phyloP scores from a whole-genome alignment of 2,329 filamentous ascomycete genomes.

The Aspergillus pseudonomiae region DNA sequence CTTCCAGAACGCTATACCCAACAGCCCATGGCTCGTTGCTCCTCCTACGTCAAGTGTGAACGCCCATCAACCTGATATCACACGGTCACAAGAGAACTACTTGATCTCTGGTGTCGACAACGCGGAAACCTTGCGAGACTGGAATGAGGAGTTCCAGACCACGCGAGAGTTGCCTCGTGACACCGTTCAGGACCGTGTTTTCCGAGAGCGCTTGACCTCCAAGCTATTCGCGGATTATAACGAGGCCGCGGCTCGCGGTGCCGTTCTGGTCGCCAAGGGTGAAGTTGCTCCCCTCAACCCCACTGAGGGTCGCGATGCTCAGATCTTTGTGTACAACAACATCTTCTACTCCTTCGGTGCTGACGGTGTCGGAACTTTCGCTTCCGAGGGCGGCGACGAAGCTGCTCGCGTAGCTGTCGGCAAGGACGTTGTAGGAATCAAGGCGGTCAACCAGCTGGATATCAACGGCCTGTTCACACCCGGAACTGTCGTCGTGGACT shows the following conservation, averaged over 20 bases:
- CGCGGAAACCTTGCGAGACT: slow-evolving; percentile 90
- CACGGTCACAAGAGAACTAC: slow-evolving; percentile 89
- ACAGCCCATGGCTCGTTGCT: slow-evolving; percentile 88
- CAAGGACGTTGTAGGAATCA: slow-evolving; percentile 93
- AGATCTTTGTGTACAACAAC: slow-evolving; percentile 99
- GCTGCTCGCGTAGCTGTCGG: slow-evolving; percentile 93
- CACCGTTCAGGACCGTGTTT: slow-evolving; percentile 91
- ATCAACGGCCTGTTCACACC: slow-evolving; percentile 93
- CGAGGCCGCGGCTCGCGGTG: slow-evolving; percentile 88
- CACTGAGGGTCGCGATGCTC: slow-evolving; percentile 86
- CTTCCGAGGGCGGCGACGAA: slow-evolving; percentile 93
- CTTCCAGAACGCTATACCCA: slow-evolving; percentile 90
- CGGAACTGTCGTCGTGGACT: slow-evolving; percentile 94
- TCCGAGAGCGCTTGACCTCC: slow-evolving; percentile 88
- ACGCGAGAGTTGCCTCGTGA: slow-evolving; percentile 93
- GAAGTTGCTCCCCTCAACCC: slow-evolving; percentile 94
- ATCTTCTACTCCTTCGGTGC: slow-evolving; percentile 99
- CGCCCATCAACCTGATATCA: slow-evolving; percentile 78
- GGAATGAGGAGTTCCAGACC: slow-evolving; percentile 99
- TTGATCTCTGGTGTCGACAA: slow-evolving; percentile 89
- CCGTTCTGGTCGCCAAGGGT: slow-evolving; percentile 86
- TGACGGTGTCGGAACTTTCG: slow-evolving; percentile 96
- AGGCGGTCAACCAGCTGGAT: slow-evolving; percentile 94
- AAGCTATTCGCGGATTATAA: slow-evolving; percentile 98
- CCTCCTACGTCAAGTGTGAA: slow-evolving; percentile 63